phyloP scores from a whole-genome alignment of 805 yeast species.

The Nematodospora valgi region DNA sequence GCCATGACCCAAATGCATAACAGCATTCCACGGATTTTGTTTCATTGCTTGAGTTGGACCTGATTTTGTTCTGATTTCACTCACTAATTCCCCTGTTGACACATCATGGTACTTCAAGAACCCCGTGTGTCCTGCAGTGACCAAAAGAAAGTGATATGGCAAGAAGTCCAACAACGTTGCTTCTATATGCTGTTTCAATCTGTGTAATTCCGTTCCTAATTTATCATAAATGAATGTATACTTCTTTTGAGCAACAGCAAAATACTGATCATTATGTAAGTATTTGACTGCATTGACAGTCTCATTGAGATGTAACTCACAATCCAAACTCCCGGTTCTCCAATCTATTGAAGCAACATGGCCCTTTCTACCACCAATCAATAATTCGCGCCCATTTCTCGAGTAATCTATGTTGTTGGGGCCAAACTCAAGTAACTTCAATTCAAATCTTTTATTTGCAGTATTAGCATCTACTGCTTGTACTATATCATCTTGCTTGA shows the following conservation, averaged over 20 bases:
- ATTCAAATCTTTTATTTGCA: slow-evolving; percentile 68
- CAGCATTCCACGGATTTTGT: slow-evolving; percentile 95
- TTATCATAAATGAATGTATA: slow-evolving; percentile 90
- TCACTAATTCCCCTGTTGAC: slow-evolving; percentile 82
- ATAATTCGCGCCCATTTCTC: slow-evolving; percentile 80
- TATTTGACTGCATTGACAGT: slow-evolving; percentile 88
- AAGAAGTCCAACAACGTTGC: slow-evolving; percentile 78
- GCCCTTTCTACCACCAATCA: slow-evolving; percentile 88
- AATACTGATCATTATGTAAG: slow-evolving; percentile 86
- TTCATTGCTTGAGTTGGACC: slow-evolving; percentile 89
- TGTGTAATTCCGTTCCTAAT: slow-evolving; percentile 87
- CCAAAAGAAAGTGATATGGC: slow-evolving; percentile 88
- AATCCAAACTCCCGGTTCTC: slow-evolving; percentile 77
- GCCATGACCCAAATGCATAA: slow-evolving; percentile 87
- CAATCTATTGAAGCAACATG: slow-evolving; percentile 96
- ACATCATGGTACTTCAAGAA: slow-evolving; percentile 91
- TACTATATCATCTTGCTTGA: slow-evolving; percentile 74
- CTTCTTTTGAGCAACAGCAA: slow-evolving; percentile 96
- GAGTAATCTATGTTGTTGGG: slow-evolving; percentile 83
- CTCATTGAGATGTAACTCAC: slow-evolving; percentile 84
- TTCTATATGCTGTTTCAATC: slow-evolving; percentile 86
- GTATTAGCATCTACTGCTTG: slow-evolving; percentile 76
- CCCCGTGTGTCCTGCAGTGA: slow-evolving; percentile 87
- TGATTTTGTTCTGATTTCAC: slow-evolving; percentile 79
- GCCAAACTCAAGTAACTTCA: slow-evolving; percentile 74